phyloP scores from a whole-genome alignment of 805 yeast species.

The Candida qinlingensis region DNA sequence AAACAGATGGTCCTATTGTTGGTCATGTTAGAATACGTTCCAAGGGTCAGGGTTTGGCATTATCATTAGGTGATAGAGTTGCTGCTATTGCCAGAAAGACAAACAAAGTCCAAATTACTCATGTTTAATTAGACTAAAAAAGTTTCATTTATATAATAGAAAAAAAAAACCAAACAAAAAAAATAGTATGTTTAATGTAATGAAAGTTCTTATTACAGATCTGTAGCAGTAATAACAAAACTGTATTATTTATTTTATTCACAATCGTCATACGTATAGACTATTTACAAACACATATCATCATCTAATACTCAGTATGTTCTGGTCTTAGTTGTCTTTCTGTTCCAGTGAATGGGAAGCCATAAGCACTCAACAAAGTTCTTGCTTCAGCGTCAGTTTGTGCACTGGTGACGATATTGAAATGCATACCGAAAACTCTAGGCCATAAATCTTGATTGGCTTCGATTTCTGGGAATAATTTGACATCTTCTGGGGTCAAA shows the following conservation, averaged over 20 bases:
- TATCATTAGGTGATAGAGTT: constrained; percentile 90
- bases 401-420: constrained; percentile 82
- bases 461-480: constrained; percentile 90
- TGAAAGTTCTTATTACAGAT: neutral
- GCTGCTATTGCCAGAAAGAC: constrained; percentile 71
- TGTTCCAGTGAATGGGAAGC: constrained; percentile 66
- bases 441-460: constrained; percentile 88
- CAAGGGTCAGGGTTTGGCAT: constrained; percentile 95
- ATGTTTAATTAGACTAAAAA: constrained; percentile 23
- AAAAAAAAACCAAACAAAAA: neutral
- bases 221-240: neutral
- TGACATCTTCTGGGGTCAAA: constrained; percentile 67
- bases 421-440: constrained; percentile 75
- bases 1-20: constrained; percentile 64
- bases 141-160: neutral
- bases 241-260: neutral
- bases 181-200: neutral
- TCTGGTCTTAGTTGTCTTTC: constrained; percentile 32
- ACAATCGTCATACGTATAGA: neutral
- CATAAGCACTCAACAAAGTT: constrained; percentile 72
- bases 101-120: constrained; percentile 30
- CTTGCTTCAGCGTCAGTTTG: constrained; percentile 89
- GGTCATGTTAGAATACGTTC: constrained; percentile 97
- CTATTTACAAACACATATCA: neutral
- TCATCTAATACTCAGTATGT: constrained; percentile 18